phyloP scores from a whole-genome alignment of 495 filamentous ascomycete genomes.

The Neurospora sp. region DNA sequence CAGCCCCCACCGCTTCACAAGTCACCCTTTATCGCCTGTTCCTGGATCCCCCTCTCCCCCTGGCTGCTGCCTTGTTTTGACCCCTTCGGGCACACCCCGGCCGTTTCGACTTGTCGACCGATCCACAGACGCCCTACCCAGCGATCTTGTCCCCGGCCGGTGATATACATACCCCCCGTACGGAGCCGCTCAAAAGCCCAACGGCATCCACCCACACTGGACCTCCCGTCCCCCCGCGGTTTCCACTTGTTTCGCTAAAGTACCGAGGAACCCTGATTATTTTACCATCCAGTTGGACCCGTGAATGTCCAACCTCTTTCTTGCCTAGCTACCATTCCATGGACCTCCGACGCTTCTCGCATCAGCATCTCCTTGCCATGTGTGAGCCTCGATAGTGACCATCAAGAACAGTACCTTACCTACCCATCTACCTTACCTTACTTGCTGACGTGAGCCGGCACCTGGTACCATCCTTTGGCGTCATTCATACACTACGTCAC shows the following conservation, averaged over 20 bases:
- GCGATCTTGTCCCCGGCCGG: not conserved
- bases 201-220: not conserved
- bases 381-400: slow-evolving; percentile 18
- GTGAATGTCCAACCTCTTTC: slow-evolving; percentile 4
- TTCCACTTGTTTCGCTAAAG: not conserved
- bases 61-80: slow-evolving; percentile 13
- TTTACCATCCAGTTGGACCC: slow-evolving; percentile 3
- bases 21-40: slow-evolving; percentile 20
- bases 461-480: not conserved
- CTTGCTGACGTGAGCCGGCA: slow-evolving; percentile 5
- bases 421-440: not conserved
- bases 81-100: slow-evolving; percentile 4
- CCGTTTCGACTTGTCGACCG: slow-evolving; percentile 15
- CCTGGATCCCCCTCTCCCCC: slow-evolving; percentile 2
- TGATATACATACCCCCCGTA: slow-evolving; percentile 6
- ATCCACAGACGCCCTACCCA: slow-evolving; percentile 4
- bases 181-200: not conserved
- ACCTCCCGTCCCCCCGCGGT: not conserved
- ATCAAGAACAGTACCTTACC: not conserved
- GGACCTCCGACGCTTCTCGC: slow-evolving; percentile 12
- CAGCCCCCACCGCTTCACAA: slow-evolving; percentile 7
- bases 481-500: not conserved
- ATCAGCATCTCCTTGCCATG: slow-evolving; percentile 16
- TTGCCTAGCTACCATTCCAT: slow-evolving; percentile 11
- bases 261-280: not conserved